These are phyloP conservation scores for Wallacemonas sp. DNA, from an alignment of 208 protist genomes.

Conservation along the genomic window DNA sequence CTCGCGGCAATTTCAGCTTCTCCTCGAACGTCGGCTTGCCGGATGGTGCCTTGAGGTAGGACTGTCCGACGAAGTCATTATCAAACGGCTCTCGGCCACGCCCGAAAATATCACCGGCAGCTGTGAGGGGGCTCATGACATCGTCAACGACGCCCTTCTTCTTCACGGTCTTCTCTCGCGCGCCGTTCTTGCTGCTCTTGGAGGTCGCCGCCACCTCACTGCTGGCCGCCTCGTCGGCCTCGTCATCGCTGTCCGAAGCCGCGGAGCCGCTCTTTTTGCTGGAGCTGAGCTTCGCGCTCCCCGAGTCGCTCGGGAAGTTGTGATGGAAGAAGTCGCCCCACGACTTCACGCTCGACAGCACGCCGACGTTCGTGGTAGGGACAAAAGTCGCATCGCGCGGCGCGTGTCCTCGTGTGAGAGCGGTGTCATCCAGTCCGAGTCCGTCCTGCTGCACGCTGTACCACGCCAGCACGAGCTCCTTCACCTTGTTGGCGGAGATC, in stretches of 20 bases:
- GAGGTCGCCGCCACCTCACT: neutral
- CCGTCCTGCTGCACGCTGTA: conserved; percentile 4
- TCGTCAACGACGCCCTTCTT: neutral
- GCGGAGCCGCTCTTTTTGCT: conserved; percentile 9
- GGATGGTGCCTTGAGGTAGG: neutral
- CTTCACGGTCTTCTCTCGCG: neutral
- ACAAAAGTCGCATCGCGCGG: neutral
- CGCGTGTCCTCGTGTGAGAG: neutral
- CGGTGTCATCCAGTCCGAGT: neutral
- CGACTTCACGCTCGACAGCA: neutral
- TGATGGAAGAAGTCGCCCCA: neutral
- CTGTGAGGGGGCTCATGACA: neutral
- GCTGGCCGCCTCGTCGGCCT: neutral
- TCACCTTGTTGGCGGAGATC: neutral
- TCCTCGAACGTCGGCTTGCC: neutral
- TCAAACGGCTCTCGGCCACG: conserved; percentile 35
- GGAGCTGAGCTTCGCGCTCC: neutral
- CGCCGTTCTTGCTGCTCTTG: neutral
- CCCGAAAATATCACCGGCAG: conserved; percentile 28
- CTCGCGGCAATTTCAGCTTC: neutral
- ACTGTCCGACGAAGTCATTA: conserved; percentile 17
- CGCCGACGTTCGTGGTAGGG: neutral
- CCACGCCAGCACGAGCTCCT: conserved; percentile 6
- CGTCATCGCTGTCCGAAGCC: neutral
- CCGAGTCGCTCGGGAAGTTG: neutral